Evolutionary conservation across 345 rosid genomes (phyloP), one percentile per base, ranked within the genome.

Genomic region (Melaleuca quinquenervia): DNA sequence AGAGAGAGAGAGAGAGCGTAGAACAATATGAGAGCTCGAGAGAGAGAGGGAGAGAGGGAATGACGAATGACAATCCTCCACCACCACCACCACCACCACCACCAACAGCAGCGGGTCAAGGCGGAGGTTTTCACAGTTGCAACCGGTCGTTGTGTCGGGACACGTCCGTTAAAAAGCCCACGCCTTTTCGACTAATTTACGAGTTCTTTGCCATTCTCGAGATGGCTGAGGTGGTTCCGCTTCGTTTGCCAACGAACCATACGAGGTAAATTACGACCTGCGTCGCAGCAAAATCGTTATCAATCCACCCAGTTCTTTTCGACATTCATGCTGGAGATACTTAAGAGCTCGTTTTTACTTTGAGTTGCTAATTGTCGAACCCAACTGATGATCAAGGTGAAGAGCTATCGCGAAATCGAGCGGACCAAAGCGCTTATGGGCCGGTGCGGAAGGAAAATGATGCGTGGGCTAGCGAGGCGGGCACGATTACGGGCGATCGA

Each of bases 381-480:
- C 80, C 11, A 18, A 20, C 18, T 10, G 48, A 10, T 3, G 2
- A 36, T 32, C 7, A 21, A 18, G 78, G 78, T 18, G 6, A 64
- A 64, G 0, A 20, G 55, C 22, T 18, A 8, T 64, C 6, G 22
- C 15, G 3, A 26, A 26, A 26, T 26, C 64, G 0, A 26, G 64
- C 7, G 64, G 64, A 14, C 1, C 32, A 2, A 6, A 58, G 16
- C 18, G n/a, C 41, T n/a, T 12, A 29, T 26, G 64, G 12, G 16
- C 27, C 16, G 16, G 32, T 11, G 32, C 6, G 32, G 5, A 18
- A 58, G 70, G 70, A 15, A 1, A 7, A 58, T n/a, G 18, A 13
- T 0, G 0, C 5, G 32, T 11, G 0, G 32, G 70, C 32, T n/a
- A 2, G 9, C 4, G 18, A 58, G 3, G 8, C 0, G 5, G 9